Base-by-base conservation (phyloP, 2,329 filamentous ascomycete genomes). In the Microdochium nivale region DNA sequence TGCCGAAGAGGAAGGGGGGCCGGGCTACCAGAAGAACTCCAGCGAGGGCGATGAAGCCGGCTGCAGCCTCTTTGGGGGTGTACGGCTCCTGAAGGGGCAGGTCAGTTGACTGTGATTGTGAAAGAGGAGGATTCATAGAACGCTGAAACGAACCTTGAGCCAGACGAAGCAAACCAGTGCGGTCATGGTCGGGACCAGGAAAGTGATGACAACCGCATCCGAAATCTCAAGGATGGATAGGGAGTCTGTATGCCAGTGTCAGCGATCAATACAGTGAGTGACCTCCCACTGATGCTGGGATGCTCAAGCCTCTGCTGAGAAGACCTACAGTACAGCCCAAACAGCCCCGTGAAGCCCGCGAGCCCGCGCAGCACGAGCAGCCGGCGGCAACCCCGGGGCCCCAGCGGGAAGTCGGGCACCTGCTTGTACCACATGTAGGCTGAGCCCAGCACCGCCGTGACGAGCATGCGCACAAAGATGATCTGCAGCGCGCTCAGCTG, bases 121-220 rank as follows among this genome's bases (percentile, higher is more conserved):
- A 19, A 16, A 25, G 11, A 16, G 2, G 25, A 5, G 25, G n/a
- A n/a, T 13, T 1, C 1, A 27, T 11, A 10, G 2, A 24, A 7
- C 25, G n/a, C 13, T 11, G 2, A 1, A 23, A 56, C 60, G 51
- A 53, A 66, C 64, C 51, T 51, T 58, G 8, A 67, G 51, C 55
- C 59, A 46, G 75, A 88, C 65, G 81, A 90, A 58, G 74, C 83
- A 78, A 77, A 90, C 65, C 76, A 72, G 65, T 1, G 70, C 86
- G 8, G 86, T 83, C 10, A 90, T 72, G 8, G 84, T 84, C 0
- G 88, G 88, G 0, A 86, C 79, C 2, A 94, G 75, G 64, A 92
- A 94, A 7, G 86, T 89, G 32, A 94, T 83, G 24, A 91, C 87
- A 0, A 86, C 90, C 1, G 88, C 86, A 62, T 94, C 88, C 1